phyloP scores from a whole-genome alignment of 805 yeast genomes.

The Cyberlindnera maritima region DNA sequence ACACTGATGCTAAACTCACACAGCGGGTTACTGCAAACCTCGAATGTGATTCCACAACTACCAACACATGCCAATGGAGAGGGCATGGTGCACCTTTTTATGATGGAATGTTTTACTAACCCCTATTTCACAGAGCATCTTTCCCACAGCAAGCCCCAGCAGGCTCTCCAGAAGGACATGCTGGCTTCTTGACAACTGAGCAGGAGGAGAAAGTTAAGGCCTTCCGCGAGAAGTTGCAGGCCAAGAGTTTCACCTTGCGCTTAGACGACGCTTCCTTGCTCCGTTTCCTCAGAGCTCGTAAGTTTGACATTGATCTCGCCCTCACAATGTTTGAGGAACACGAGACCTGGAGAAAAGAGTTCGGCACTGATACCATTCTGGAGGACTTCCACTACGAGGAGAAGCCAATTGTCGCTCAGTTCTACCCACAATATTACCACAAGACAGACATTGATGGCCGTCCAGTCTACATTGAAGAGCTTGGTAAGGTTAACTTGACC shows the following conservation, averaged over 20 bases:
- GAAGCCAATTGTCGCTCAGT: conserved; percentile 83
- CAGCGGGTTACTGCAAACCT: no score
- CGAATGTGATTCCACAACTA: no score
- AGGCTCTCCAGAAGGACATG: conserved; percentile 68
- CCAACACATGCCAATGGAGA: not conserved
- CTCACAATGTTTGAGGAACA: conserved; percentile 80
- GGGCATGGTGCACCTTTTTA: not conserved
- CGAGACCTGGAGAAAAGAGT: conserved; percentile 88
- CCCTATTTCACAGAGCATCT: conserved; percentile 34
- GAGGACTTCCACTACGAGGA: conserved; percentile 90
- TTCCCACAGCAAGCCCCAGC: conserved; percentile 70
- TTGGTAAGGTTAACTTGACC: conserved; percentile 84
- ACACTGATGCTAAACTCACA: no score
- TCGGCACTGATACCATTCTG: conserved; percentile 83
- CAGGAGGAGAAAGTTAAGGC: conserved; percentile 60
- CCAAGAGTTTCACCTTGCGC: conserved; percentile 69
- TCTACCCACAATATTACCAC: conserved; percentile 96
- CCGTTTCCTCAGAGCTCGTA: conserved; percentile 92
- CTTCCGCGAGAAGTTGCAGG: conserved; percentile 55
- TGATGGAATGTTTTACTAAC: not conserved
- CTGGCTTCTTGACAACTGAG: conserved; percentile 71
- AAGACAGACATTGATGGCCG: conserved; percentile 96
- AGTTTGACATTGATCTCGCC: conserved; percentile 81
- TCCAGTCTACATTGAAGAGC: conserved; percentile 91
- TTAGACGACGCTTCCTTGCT: conserved; percentile 81